Evolutionary conservation across 129 eudicot genomes (phyloP).

Genomic region (Tanacetum coccineum): DNA sequence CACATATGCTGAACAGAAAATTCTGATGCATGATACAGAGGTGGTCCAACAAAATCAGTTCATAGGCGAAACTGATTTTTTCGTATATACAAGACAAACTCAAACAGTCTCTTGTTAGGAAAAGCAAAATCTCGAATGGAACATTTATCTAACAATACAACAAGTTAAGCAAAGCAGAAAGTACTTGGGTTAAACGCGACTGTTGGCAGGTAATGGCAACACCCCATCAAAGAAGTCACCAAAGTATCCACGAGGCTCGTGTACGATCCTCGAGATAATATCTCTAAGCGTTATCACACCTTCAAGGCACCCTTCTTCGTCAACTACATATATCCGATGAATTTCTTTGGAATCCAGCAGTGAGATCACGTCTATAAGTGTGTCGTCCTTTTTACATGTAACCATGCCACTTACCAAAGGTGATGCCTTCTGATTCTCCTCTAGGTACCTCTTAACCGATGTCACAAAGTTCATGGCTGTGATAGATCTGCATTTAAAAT

Average conservation of each 20-base stretch:
- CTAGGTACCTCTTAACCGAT: constrained; percentile 58
- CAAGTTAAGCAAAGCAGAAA: constrained; percentile 2
- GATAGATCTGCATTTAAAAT: constrained; percentile 58
- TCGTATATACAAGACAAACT: constrained; percentile 24
- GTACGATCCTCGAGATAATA: constrained; percentile 87
- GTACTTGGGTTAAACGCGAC: constrained; percentile 53
- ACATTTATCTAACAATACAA: constrained; percentile 1
- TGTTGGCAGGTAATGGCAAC: constrained; percentile 73
- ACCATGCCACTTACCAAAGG: constrained; percentile 64
- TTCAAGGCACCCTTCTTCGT: constrained; percentile 67
- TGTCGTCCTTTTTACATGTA: constrained; percentile 59
- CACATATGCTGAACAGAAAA: background rate
- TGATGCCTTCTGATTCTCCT: constrained; percentile 44
- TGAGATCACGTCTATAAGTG: constrained; percentile 60
- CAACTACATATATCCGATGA: constrained; percentile 81
- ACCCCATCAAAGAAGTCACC: constrained; percentile 96
- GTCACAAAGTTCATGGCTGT: constrained; percentile 84
- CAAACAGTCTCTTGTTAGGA: constrained; percentile 12
- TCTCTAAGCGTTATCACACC: constrained; percentile 88
- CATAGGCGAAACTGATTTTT: constrained; percentile 13
- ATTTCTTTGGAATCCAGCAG: constrained; percentile 72
- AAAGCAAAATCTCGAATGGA: background rate
- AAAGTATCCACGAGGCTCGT: constrained; percentile 92
- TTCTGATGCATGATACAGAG: background rate
- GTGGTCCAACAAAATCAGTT: constrained; percentile 12